phyloP scores from a whole-genome alignment of 2,329 filamentous ascomycete species.

The Periconia digitata region DNA sequence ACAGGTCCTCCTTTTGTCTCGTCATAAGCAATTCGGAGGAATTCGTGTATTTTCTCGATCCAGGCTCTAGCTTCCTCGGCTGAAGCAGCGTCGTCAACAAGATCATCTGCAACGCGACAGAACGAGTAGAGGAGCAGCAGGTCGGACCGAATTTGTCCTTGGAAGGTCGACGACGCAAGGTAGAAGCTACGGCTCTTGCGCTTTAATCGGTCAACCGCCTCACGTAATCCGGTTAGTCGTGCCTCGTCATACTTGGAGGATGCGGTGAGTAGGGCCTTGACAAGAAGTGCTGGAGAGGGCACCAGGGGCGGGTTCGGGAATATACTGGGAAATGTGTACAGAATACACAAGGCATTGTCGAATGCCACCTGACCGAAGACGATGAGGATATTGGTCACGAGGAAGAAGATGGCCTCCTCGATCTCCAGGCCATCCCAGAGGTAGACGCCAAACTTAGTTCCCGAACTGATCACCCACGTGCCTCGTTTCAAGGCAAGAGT shows the following conservation, averaged over 20 bases:
- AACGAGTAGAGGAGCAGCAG: conserved; percentile 72
- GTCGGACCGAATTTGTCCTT: conserved; percentile 68
- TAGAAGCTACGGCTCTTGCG: conserved; percentile 74
- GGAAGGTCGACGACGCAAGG: conserved; percentile 69
- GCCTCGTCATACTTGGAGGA: conserved; percentile 57
- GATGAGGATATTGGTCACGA: conserved; percentile 68
- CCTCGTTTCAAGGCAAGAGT: conserved; percentile 67
- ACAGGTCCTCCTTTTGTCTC: conserved; percentile 12
- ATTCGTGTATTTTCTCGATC: conserved; percentile 60
- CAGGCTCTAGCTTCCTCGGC: conserved; percentile 57
- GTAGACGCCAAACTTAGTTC: conserved; percentile 66
- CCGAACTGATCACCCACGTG: conserved; percentile 70
- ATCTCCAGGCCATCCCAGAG: conserved; percentile 69
- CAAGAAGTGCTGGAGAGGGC: conserved; percentile 53
- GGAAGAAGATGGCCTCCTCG: conserved; percentile 75
- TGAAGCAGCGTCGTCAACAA: conserved; percentile 66
- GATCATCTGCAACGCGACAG: conserved; percentile 71
- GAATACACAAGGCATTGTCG: conserved; percentile 67
- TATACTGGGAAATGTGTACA: conserved; percentile 62
- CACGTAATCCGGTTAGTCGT: conserved; percentile 59
- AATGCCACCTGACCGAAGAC: conserved; percentile 70
- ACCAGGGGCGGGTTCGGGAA: conserved; percentile 55
- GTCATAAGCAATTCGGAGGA: conserved; percentile 58
- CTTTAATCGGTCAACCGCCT: conserved; percentile 60
- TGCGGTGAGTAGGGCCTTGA: conserved; percentile 55